phyloP scores from a whole-genome alignment of 306 rosid species.

The Acmispon strigosus region DNA sequence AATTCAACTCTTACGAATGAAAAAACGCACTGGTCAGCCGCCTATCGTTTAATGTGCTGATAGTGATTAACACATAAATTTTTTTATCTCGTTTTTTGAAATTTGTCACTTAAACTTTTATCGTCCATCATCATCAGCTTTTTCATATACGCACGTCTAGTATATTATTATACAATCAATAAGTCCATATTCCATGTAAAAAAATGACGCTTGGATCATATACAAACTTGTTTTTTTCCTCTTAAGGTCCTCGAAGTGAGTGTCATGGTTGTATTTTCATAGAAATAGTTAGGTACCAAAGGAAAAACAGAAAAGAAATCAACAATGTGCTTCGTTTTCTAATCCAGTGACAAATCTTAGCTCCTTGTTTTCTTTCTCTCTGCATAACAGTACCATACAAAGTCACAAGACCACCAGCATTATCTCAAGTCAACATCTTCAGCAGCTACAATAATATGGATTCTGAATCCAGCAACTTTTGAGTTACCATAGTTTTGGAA shows the following conservation, averaged over 20 bases:
- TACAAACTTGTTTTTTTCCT: not conserved
- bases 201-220: not conserved
- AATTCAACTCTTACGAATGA: no score
- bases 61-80: no score
- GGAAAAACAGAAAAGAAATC: not conserved
- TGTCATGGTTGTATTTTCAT: not conserved
- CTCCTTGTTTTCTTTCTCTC: not conserved
- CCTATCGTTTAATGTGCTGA: no score
- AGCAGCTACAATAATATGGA: not conserved
- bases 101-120: not conserved
- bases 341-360: not conserved
- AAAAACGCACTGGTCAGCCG: no score
- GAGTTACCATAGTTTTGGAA: not conserved
- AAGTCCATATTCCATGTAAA: not conserved
- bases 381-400: not conserved
- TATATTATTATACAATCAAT: no score
- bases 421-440: constrained; percentile 5
- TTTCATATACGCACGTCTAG: not conserved
- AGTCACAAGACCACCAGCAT: not conserved
- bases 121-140: not conserved
- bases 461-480: not conserved
- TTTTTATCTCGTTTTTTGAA: not conserved
- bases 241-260: not conserved
- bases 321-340: not conserved
- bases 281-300: not conserved